Conservation (phyloP, 768 basidiomycete genomes). For the Pulveroboletus ravenelii region DNA sequence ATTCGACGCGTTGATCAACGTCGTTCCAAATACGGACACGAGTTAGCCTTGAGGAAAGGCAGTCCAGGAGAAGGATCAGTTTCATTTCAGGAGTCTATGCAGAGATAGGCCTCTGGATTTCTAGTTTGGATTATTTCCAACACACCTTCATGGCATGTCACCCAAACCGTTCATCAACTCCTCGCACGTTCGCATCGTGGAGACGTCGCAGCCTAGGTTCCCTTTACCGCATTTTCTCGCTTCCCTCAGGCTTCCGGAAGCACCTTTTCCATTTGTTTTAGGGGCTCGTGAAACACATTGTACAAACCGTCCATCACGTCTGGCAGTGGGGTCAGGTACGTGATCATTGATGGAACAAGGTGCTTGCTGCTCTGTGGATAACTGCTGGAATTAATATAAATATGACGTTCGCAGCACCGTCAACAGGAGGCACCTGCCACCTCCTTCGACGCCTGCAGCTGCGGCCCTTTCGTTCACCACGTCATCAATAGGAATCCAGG, state of each 20-base stretch:
- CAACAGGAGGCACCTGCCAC: too few species aligned
- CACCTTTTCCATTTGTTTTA: background rate
- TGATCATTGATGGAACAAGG: slow-evolving; percentile 1
- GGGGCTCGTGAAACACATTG: slow-evolving; percentile 1
- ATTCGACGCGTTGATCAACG: background rate
- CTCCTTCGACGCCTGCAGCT: background rate
- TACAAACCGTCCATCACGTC: background rate
- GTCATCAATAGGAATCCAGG: background rate
- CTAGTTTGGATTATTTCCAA: background rate
- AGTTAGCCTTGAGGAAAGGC: background rate
- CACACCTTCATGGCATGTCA: slow-evolving; percentile 5
- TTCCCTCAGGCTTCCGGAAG: background rate
- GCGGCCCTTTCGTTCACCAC: background rate
- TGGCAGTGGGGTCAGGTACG: background rate
- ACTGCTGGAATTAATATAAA: background rate
- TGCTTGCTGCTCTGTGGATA: background rate
- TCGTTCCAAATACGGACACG: background rate
- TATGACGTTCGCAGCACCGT: background rate
- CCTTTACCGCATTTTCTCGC: background rate
- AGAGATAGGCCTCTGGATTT: background rate
- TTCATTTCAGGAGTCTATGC: background rate
- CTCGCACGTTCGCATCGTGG: slow-evolving; percentile 1
- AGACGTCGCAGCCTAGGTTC: background rate
- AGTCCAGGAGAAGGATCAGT: background rate
- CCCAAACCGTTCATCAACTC: background rate